Base-by-base conservation (phyloP, 768 basidiomycete genomes). In the Sarcomyxa edulis region DNA sequence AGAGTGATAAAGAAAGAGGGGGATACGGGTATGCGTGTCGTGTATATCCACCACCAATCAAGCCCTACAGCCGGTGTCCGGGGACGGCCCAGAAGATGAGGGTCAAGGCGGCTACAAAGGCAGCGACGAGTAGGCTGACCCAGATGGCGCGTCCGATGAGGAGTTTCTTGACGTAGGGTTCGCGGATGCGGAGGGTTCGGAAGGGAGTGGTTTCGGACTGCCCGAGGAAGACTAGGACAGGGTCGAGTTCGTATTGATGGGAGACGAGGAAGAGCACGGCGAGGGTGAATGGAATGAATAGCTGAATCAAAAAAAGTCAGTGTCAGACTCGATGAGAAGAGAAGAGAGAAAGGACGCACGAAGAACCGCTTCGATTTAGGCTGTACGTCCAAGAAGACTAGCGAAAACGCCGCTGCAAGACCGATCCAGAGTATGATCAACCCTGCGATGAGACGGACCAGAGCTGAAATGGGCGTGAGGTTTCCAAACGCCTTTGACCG, bases 401-500 rank as follows among this genome's bases (percentile, higher is more conserved):
- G 78, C 3, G 92, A 79, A 61, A 98, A 96, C 0, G 77, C 94
- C 23, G 77, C 76, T 3, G 92, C 82, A 11, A 98, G 76, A n/a
- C 82, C 94, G n/a, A 91, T 82, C 95, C 96, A 98, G 9, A 98
- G 76, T 29, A 80, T 70, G 46, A 97, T 65, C 25, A 99, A 65
- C 1, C 96, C 96, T 3, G 78, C 63, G 40, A 93, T 76, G 41
- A 99, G 78, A 41, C 95, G 73, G 12, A 93, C 82, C 37, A 96
- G 75, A 1, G 89, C 81, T 15, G 87, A 87, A 48, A 96, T 72
- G 12, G 94, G 92, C 2, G 96, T 97, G 37, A 99, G 66, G 60
- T 98, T 99, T 20, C 92, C 91, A 54, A 97, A 98, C n/a, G 94
- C 94, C 65, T 98, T 99, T 2, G 90, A 83, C 43, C 96, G 76